Evolutionary conservation across 345 rosid species (phyloP).

Genomic region (Luvunga scandens): DNA sequence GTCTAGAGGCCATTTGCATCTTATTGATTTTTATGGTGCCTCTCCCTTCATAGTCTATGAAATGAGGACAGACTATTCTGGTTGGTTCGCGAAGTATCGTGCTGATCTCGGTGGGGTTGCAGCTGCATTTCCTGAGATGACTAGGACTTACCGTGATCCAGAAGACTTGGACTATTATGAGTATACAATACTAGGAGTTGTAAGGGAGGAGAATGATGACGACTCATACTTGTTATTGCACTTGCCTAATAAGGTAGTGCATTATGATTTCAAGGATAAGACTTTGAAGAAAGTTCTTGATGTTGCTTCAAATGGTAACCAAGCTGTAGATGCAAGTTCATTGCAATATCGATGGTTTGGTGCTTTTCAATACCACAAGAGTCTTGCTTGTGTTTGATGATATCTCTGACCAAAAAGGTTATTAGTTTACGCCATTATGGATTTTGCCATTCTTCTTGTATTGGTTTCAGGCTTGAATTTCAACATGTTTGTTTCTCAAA

Average conservation of each 20-base stretch:
- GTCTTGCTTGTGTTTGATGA: conserved; percentile 18
- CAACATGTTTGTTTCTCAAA: neutral
- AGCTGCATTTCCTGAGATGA: conserved; percentile 35
- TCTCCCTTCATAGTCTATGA: conserved; percentile 28
- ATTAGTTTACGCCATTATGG: neutral
- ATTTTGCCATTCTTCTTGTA: neutral
- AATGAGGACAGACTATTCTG: conserved; percentile 31
- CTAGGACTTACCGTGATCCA: neutral
- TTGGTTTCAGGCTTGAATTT: neutral
- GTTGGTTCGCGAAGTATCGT: conserved; percentile 38
- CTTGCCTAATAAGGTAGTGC: conserved; percentile 15
- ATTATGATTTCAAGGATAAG: conserved; percentile 23
- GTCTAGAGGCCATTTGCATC: conserved; percentile 28
- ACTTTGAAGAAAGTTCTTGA: conserved; percentile 31
- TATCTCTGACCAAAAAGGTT: neutral
- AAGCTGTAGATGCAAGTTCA: neutral
- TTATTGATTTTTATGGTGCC: conserved; percentile 18
- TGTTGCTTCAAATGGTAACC: neutral
- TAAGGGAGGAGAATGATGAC: conserved; percentile 26
- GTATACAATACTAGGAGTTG: conserved; percentile 22
- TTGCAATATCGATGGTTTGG: neutral
- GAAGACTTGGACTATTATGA: neutral
- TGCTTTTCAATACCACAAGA: conserved; percentile 16
- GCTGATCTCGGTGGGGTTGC: conserved; percentile 31
- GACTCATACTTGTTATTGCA: conserved; percentile 33